Evolutionary conservation across 176 grass and related monocot species (phyloP).

Genomic region (Alloteropsis semialata): DNA sequence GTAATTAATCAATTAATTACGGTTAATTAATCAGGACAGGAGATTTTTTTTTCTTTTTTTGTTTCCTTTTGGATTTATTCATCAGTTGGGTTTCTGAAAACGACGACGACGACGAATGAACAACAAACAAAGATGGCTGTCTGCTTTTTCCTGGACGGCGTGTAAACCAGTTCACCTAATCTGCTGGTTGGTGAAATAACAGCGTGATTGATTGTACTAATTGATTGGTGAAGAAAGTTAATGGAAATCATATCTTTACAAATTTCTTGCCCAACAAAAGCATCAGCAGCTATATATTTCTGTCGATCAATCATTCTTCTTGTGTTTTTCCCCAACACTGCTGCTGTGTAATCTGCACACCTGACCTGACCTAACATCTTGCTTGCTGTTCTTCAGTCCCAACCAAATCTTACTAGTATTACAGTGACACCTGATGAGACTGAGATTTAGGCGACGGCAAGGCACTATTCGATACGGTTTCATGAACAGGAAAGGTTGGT

Average conservation of each 20-base stretch:
- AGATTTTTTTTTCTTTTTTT: background rate
- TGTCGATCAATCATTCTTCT: background rate
- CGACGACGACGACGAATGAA: constrained; percentile 7
- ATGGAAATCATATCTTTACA: constrained; percentile 33
- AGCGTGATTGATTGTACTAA: constrained; percentile 52
- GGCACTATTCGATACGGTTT: background rate
- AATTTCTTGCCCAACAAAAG: constrained; percentile 10
- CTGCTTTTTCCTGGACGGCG: constrained; percentile 57
- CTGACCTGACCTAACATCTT: constrained; percentile 11
- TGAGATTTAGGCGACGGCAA: background rate
- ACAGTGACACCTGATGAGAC: constrained; percentile 11
- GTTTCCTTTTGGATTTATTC: constrained; percentile 28
- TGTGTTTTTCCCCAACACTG: background rate
- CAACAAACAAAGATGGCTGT: constrained; percentile 34
- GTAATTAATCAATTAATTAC: constrained; percentile 33
- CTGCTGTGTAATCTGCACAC: background rate
- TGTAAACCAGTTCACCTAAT: constrained; percentile 52
- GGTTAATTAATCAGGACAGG: background rate
- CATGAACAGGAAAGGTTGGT: background rate
- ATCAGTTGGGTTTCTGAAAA: constrained; percentile 29
- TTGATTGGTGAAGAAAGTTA: constrained; percentile 35
- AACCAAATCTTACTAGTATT: constrained; percentile 12
- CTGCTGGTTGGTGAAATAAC: constrained; percentile 44
- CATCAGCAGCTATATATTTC: constrained; percentile 18
- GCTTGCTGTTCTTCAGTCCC: constrained; percentile 20